Evolutionary conservation across 164 flowering plant genomes (phyloP), one percentile per base, ranked within the genome.

Genomic region (Tetrastigma voinierianum): DNA sequence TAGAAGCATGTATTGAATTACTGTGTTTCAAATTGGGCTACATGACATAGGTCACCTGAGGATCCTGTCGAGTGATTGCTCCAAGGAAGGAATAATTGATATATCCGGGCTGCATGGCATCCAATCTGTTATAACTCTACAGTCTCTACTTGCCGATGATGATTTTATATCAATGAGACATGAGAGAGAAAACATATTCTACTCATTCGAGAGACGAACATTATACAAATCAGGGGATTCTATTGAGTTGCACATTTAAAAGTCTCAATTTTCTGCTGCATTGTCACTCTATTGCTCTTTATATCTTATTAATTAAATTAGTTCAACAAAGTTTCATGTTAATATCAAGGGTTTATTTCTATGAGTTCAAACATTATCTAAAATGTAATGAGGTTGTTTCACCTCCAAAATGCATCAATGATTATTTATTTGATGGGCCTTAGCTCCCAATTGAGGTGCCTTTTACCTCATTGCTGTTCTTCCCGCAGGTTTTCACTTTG

Each of bases 401-500:
- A 25, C 32, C 58, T 32, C 23, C 32, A 11, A 48, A 25, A 40
- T 61, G 45, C 1, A 21, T 10, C 25, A 17, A n/a, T 51, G 23
- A 63, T 63, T 15, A 52, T 7, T 17, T 49, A 40, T 43, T 21
- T 7, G 3, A 32, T 32, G 40, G 40, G 40, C 6, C 2, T 7
- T 32, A 32, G 40, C 40, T 32, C 40, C 40, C 40, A 32, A 32
- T 65, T 65, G 46, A 46, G 25, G 44, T 40, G 25, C 14, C 40
- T 48, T 48, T 18, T 43, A n/a, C 53, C 47, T 52, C 13, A 15
- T 57, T 65, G 23, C 20, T 21, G 21, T 25, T 52, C 19, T n/a
- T 56, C 68, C 58, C 75, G 54, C 81, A 94, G 98, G 88, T 58
- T 91, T 83, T 77, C 82, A 87, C 67, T 87, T 91, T 77, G 98